Conservation (phyloP, 768 basidiomycete genomes). For the Calocybe cyanea region DNA sequence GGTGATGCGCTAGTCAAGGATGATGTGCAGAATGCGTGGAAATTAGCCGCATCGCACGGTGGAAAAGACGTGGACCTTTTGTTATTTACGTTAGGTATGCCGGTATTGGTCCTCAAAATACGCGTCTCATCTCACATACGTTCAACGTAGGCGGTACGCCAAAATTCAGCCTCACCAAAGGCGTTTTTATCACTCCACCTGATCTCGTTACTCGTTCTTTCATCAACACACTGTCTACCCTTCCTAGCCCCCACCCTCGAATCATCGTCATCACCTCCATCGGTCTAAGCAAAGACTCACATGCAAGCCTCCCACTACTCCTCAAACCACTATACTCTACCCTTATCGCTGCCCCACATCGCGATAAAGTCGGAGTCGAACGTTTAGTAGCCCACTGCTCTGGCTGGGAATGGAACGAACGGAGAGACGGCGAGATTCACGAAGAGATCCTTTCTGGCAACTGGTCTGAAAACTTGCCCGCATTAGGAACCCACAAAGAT, state of each 20-base stretch:
- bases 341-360: constrained; percentile 43
- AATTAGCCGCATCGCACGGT: constrained; percentile 30
- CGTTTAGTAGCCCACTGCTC: constrained; percentile 42
- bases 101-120: too few species aligned
- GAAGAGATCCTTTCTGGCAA: constrained; percentile 34
- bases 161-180: constrained; percentile 42
- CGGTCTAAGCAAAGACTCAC: constrained; percentile 46
- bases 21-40: constrained; percentile 54
- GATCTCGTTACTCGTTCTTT: constrained; percentile 59
- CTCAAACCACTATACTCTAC: constrained; percentile 47
- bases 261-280: constrained; percentile 51
- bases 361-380: constrained; percentile 62
- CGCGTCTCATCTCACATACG: not conserved
- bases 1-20: constrained; percentile 57
- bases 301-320: constrained; percentile 40
- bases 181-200: constrained; percentile 42
- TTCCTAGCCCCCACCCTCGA: constrained; percentile 40
- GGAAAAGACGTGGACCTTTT: constrained; percentile 43
- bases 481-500: constrained; percentile 38
- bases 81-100: constrained; percentile 59
- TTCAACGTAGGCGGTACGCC: constrained; percentile 39
- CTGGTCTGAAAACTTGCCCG: constrained; percentile 43
- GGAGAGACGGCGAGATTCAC: constrained; percentile 34
- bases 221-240: constrained; percentile 51
- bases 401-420: constrained; percentile 46